Evolutionary conservation across 2,329 filamentous ascomycete species (phyloP).

Genomic region (Phaeosphaeria sp.): DNA sequence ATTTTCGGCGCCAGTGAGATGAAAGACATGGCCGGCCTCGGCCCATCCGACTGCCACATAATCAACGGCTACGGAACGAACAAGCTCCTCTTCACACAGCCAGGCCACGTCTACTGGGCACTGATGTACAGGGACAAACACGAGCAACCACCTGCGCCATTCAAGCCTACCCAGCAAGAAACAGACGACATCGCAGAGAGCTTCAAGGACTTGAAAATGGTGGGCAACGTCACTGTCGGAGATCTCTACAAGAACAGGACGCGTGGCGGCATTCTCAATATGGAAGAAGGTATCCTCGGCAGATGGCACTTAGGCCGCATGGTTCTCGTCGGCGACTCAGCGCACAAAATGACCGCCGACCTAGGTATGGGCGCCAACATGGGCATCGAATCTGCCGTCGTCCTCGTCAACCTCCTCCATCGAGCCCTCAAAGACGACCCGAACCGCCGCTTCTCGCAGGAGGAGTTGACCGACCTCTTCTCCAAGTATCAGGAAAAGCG

Average conservation of each 20-base stretch:
- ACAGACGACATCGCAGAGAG: slow-evolving; percentile 32
- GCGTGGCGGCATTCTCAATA: slow-evolving; percentile 28
- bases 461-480: slow-evolving; percentile 17
- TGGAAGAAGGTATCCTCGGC: slow-evolving; percentile 50
- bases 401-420: slow-evolving; percentile 22
- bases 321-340: slow-evolving; percentile 52
- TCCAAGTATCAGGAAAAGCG: slow-evolving; percentile 17
- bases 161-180: slow-evolving; percentile 27
- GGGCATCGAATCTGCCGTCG: slow-evolving; percentile 26
- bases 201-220: slow-evolving; percentile 34
- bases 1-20: slow-evolving; percentile 22
- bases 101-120: slow-evolving; percentile 14
- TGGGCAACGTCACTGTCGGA: slow-evolving; percentile 38
- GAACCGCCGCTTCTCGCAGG: background rate
- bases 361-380: slow-evolving; percentile 27
- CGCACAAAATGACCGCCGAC: slow-evolving; percentile 45
- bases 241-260: slow-evolving; percentile 40
- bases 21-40: slow-evolving; percentile 30
- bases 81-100: slow-evolving; percentile 35
- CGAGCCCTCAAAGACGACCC: background rate
- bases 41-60: slow-evolving; percentile 30
- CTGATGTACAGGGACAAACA: slow-evolving; percentile 16
- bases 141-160: slow-evolving; percentile 13
- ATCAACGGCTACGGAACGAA: slow-evolving; percentile 29
- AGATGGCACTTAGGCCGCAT: slow-evolving; percentile 51